phyloP scores from a whole-genome alignment of 2,329 filamentous ascomycete species.

The Cladorrhinum sp. region DNA sequence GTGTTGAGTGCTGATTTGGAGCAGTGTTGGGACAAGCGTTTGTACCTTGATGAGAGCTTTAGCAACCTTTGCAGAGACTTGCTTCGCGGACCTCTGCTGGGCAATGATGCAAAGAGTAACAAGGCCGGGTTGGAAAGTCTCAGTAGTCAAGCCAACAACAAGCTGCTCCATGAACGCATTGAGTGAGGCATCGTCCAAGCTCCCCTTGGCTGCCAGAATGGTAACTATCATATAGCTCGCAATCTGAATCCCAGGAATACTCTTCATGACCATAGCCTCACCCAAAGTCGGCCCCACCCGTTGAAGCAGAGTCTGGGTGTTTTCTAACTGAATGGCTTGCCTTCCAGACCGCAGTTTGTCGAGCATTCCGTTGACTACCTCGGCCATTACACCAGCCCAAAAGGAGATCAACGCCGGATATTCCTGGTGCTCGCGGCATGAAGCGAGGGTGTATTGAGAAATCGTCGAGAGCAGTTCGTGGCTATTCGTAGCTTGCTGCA shows the following conservation, averaged over 20 bases:
- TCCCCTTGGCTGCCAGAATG: constrained; percentile 79
- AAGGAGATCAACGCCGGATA: constrained; percentile 79
- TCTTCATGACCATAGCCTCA: constrained; percentile 71
- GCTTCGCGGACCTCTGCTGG: constrained; percentile 69
- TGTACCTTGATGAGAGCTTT: constrained; percentile 65
- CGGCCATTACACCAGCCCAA: constrained; percentile 85
- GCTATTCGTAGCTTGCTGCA: constrained; percentile 79
- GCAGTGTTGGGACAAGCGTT: constrained; percentile 57
- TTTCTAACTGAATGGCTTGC: constrained; percentile 70
- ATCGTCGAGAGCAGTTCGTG: constrained; percentile 71
- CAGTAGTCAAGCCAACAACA: constrained; percentile 69
- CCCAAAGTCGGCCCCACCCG: constrained; percentile 67
- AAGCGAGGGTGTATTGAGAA: constrained; percentile 74
- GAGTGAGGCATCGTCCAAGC: constrained; percentile 75
- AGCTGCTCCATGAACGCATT: constrained; percentile 88
- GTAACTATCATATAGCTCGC: constrained; percentile 90
- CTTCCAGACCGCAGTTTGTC: constrained; percentile 75
- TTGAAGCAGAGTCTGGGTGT: constrained; percentile 74
- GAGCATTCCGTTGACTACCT: constrained; percentile 79
- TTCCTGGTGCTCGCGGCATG: constrained; percentile 68
- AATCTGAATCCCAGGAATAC: constrained; percentile 74
- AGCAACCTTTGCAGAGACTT: constrained; percentile 66
- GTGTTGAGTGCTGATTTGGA: constrained; percentile 61
- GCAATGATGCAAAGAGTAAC: constrained; percentile 79
- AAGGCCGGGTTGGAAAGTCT: constrained; percentile 70